Base-by-base conservation (phyloP, 208 protist genomes). In the Phytomonas francai region DNA sequence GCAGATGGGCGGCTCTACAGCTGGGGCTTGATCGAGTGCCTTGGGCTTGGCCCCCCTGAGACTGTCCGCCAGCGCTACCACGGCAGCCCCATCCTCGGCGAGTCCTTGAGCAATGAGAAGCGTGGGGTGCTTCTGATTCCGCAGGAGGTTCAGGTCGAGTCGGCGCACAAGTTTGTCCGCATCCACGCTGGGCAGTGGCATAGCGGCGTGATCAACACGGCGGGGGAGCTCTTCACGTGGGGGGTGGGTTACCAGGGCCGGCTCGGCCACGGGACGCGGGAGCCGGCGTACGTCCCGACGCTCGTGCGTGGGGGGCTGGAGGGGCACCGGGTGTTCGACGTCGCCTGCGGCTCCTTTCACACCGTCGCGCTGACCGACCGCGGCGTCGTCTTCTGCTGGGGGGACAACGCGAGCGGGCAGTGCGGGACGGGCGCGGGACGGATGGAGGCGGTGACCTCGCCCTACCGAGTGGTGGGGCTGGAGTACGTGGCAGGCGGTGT, bases 181-280 rank as follows among this genome's bases (percentile, higher is more conserved):
- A 79, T 95, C n/a, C 78, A 84, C 63, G 88, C 90, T 0, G 90
- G 90, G 25, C 87, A 93, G 80, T 95, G 90, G 88, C 90, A 95
- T 73, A 88, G 84, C 63, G 83, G 81, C 11, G 90, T 85, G 11
- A 88, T 95, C 74, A 95, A 82, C 70, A 69, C 68, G 12, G 65
- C 70, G 29, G 90, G 90, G 36, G 81, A 90, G 72, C 80, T 95
- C 59, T 95, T 89, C 68, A 92, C 87, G 27, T 95, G 90, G 87
- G 90, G 90, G 31, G 83, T 93, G n/a, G 90, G 90, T 8, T 91
- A 88, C 62, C 87, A 95, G 63, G 87, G 90, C 9, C 83, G 90
- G 7, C 78, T 95, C 2, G 90, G 90, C 2, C 87, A 91, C 72
- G 87, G 87, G 31, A 70, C 78, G 70, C 89, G 81, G 69, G 77